Conservation (phyloP, 139 green algal species). For the Yamagishiella unicocca region DNA sequence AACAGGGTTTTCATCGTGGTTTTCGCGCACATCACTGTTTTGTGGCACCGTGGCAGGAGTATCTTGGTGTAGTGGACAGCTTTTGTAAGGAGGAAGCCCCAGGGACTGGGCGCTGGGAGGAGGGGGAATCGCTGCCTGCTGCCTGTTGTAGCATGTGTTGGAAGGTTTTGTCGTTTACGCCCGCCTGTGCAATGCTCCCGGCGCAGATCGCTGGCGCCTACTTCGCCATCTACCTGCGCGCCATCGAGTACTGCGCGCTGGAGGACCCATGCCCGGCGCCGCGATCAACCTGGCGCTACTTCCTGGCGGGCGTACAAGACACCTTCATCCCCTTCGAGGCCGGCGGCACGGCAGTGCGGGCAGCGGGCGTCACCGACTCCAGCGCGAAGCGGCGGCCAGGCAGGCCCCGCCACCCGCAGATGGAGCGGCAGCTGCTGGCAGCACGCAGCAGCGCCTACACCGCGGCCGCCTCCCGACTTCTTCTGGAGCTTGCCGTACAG, state of each 20-base stretch:
- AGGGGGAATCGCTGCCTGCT: too few species aligned
- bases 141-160: too few species aligned
- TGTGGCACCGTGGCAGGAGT: not conserved
- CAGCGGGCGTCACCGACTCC: not conserved
- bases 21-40: not conserved
- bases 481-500: not conserved
- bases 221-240: not conserved
- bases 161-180: not conserved
- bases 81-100: too few species aligned
- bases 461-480: not conserved
- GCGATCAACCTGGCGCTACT: not conserved
- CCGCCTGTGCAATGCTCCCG: not conserved
- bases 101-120: too few species aligned
- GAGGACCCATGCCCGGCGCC: not conserved
- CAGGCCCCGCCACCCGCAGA: not conserved
- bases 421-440: not conserved
- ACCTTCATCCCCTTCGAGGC: not conserved
- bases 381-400: not conserved
- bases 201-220: constrained; percentile 5
- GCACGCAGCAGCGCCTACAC: not conserved
- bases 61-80: too few species aligned
- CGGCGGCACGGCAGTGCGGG: not conserved
- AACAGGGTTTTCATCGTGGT: too few species aligned
- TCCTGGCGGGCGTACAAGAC: not conserved
- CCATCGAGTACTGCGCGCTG: not conserved